Evolutionary conservation across 768 basidiomycete genomes (phyloP), one percentile per base, ranked within the genome.

Genomic region (Collybia mongolica): DNA sequence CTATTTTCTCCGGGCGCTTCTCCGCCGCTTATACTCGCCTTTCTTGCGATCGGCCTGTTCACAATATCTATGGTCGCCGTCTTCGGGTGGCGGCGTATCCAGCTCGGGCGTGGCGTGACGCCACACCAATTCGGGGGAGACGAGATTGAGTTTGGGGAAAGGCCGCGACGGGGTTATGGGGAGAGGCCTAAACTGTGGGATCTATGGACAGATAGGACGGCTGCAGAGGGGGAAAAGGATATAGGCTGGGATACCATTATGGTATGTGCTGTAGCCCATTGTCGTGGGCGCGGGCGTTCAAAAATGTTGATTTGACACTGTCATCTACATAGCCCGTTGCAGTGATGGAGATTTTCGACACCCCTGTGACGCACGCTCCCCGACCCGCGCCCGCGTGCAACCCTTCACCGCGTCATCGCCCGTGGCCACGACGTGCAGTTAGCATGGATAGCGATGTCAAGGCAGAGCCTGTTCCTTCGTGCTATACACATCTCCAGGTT

Each of bases 31-130:
- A 77, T 86, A 40, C 70, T 84, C 32, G 81, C 77, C 1, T 81
- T 84, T 58, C 65, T 86, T 20, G 77, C 79, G n/a, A 73, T 83
- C 23, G 81, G 79, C 3, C 57, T 86, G 15, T 81, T 84, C 54
- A 63, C 67, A 17, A 62, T 72, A n/a, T 71, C 71, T 0, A 75
- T 83, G 69, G 51, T 79, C 9, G 64, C 71, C 7, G 70, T 80
- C 28, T 75, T 82, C 40, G 74, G 72, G 11, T 79, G 77, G 73
- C 63, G 72, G 52, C 65, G 72, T 43, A 43, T 73, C 45, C 62
- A 69, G 46, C 48, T 53, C 9, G 52, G 48, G 20, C 54, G 60
- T 22, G 26, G 19, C 6, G 22, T 15, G 2, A 23, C 22, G 7
- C 11, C 29, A 40, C 26, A 40, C 8, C 39, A 15, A 2, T 42